These are phyloP conservation scores for Elongisporangium prolatum DNA, from an alignment of 352 stramenopile genomes.

Conservation along the genomic window DNA sequence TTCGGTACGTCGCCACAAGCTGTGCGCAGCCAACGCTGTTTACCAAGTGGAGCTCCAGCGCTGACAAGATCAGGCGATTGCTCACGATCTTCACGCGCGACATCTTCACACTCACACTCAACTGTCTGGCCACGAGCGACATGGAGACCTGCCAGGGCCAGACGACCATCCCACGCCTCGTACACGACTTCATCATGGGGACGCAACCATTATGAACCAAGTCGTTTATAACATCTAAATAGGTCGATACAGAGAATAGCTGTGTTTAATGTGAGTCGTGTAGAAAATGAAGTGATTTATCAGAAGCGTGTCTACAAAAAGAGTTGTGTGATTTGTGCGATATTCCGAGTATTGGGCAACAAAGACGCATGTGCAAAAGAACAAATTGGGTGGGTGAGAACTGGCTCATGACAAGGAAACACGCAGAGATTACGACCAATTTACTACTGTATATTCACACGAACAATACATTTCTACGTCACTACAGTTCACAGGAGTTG, in stretches of 20 bases:
- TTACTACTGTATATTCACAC: neutral
- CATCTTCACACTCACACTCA: constrained; percentile 20
- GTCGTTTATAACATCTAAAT: neutral
- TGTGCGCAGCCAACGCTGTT: constrained; percentile 7
- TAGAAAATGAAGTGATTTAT: neutral
- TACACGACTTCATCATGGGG: constrained; percentile 25
- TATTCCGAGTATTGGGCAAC: no score
- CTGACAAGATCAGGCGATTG: neutral
- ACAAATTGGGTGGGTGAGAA: neutral
- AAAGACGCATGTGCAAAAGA: neutral
- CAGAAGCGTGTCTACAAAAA: neutral
- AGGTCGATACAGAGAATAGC: neutral
- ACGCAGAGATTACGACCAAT: neutral
- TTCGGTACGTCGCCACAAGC: constrained; percentile 20
- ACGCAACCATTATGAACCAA: constrained; percentile 3
- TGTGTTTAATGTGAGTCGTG: neutral
- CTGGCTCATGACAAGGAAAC: neutral
- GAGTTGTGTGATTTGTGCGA: no score
- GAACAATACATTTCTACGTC: neutral
- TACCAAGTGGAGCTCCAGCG: neutral
- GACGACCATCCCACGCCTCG: constrained; percentile 20
- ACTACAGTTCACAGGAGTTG: neutral
- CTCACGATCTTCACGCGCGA: constrained; percentile 10
- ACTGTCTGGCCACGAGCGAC: constrained; percentile 8
- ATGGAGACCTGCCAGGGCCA: constrained; percentile 16